Evolutionary conservation across 2,329 filamentous ascomycete genomes (phyloP).

Genomic region (Magnaporthiopsis incrustans): DNA sequence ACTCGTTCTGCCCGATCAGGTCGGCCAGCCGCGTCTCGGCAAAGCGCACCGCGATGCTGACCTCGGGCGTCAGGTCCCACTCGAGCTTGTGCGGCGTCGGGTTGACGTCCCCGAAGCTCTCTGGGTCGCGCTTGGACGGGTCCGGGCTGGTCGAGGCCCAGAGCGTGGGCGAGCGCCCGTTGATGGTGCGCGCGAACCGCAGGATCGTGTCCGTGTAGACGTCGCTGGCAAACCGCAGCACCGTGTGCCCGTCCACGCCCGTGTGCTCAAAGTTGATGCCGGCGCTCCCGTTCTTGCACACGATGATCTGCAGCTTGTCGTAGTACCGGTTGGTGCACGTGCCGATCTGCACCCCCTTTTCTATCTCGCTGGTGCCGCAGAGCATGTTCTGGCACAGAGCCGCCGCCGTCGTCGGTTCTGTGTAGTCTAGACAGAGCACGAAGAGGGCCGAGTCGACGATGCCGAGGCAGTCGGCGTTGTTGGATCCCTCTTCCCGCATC

Average conservation of each 20-base stretch:
- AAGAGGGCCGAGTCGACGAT: constrained; percentile 95
- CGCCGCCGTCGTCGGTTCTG: constrained; percentile 70
- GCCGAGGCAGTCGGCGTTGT: constrained; percentile 91
- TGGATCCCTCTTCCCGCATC: constrained; percentile 76
- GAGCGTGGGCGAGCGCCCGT: constrained; percentile 81
- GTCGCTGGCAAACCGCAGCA: constrained; percentile 91
- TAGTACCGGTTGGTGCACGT: constrained; percentile 99
- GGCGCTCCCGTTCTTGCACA: constrained; percentile 96
- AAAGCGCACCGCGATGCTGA: constrained; percentile 85
- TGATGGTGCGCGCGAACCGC: constrained; percentile 90
- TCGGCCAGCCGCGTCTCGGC: constrained; percentile 92
- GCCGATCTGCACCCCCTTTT: constrained; percentile 89
- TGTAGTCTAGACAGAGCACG: constrained; percentile 85
- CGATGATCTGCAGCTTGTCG: constrained; percentile 97
- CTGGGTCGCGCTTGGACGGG: constrained; percentile 82
- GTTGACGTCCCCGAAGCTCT: constrained; percentile 86
- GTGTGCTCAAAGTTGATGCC: constrained; percentile 99
- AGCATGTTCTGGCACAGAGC: constrained; percentile 98
- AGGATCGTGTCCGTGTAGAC: constrained; percentile 97
- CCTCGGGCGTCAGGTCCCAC: constrained; percentile 93
- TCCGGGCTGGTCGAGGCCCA: constrained; percentile 91
- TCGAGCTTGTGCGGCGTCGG: constrained; percentile 93
- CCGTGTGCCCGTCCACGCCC: constrained; percentile 93
- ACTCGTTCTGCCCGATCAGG: constrained; percentile 93
- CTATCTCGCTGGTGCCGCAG: constrained; percentile 85